Base-by-base conservation (phyloP, 108 stramenopile species). In the Pseudonitzschia pungens region DNA sequence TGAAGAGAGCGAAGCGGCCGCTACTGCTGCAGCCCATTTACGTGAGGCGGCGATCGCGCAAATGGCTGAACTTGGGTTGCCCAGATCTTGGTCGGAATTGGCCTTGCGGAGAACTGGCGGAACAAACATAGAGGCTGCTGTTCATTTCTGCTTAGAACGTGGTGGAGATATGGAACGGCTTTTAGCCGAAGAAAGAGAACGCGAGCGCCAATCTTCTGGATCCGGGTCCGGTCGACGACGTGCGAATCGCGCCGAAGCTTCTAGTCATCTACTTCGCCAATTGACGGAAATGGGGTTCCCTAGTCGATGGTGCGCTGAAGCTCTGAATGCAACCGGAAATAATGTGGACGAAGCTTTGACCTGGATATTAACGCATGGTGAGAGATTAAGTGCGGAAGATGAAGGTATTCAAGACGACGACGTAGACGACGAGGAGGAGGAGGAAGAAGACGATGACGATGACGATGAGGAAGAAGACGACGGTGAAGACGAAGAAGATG, bases 261-360 rank as follows among this genome's bases (percentile, higher is more conserved):
- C 86, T 36, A 87, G 71, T 40, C 87, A 91, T 56, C 72, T 91
- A 41, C 78, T 96, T 51, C 85, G 83, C 42, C 96, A 98, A 70
- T 86, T 98, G 22, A 82, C 94, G 27, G 98, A 98, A 75, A 98
- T 98, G 96, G 98, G 98, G 28, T 98, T 98, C 72, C 98, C 98
- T 11, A 79, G 88, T 22, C 87, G 88, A 75, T 98, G 95, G 94
- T 96, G 98, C 73, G 80, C 85, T 10, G 90, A 93, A 73, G 96
- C 98, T 9, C 81, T 98, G 15, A 86, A 89, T 22, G 92, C 91
- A 29, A 96, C 91, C 1, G 89, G 92, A 48, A 90, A 95, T 59
- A 93, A 97, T 82, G 90, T 98, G 18, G 96, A 98, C 43, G 94
- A 96, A 50, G 98, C 98, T 8, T 81, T 98, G 26, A 97, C 95